These are phyloP conservation scores for Eucalyptus regnans DNA, from an alignment of 345 rosid genomes.

Conservation along the genomic window DNA sequence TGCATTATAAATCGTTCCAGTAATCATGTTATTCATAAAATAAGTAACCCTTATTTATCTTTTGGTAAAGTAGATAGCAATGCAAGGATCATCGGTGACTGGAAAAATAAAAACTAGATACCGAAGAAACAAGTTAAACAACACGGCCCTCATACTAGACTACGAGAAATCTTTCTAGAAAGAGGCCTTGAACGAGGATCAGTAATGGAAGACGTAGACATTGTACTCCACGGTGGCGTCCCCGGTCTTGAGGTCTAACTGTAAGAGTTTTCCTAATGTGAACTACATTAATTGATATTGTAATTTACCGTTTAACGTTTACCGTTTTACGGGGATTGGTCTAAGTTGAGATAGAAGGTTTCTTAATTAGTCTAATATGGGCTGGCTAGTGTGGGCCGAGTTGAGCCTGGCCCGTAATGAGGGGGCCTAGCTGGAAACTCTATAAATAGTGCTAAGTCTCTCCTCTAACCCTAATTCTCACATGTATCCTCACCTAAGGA, in stretches of 20 bases:
- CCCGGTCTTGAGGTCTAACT: constrained; percentile 3
- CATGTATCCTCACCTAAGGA: too few relatives aligned
- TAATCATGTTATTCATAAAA: not conserved
- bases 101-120: not conserved
- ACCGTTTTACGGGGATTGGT: too few relatives aligned
- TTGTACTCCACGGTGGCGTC: constrained; percentile 24
- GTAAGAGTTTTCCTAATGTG: too few relatives aligned
- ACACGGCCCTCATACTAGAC: not conserved
- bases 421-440: too few relatives aligned
- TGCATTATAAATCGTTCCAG: not conserved
- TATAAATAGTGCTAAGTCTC: too few relatives aligned
- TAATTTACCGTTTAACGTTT: too few relatives aligned
- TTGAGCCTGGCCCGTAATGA: too few relatives aligned
- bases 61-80: not conserved
- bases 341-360: too few relatives aligned
- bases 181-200: not conserved
- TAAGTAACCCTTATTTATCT: not conserved
- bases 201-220: constrained; percentile 28
- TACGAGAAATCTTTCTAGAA: not conserved
- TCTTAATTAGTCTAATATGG: too few relatives aligned
- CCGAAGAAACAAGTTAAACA: not conserved
- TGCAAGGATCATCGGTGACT: not conserved
- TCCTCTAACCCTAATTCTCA: too few relatives aligned
- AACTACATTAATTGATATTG: too few relatives aligned
- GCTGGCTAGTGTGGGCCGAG: too few relatives aligned